These are phyloP conservation scores for Batrachochytrium dendrobatidis DNA, from an alignment of 371 early-diverging fungal genomes.

Conservation along the genomic window DNA sequence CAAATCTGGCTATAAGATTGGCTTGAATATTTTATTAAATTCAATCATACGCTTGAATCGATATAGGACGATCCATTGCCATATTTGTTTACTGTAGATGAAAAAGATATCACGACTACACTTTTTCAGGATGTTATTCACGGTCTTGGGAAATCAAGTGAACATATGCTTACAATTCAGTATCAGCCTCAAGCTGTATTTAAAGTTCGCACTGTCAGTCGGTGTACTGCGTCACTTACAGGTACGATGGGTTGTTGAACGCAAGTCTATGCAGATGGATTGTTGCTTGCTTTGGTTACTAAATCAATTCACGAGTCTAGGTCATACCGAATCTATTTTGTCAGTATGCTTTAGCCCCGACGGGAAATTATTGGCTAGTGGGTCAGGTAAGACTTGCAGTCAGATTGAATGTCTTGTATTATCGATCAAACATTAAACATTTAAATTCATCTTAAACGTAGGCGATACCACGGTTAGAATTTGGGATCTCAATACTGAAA, in stretches of 20 bases:
- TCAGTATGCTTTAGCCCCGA: constrained; percentile 88
- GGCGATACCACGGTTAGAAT: constrained; percentile 92
- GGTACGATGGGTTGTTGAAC: constrained; percentile 31
- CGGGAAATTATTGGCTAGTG: constrained; percentile 83
- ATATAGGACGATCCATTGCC: constrained; percentile 68
- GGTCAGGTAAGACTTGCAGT: too few relatives aligned
- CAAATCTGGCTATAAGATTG: too few relatives aligned
- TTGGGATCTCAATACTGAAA: constrained; percentile 95
- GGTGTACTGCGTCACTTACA: constrained; percentile 77
- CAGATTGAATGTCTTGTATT: too few relatives aligned
- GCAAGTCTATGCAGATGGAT: neutral
- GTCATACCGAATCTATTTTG: constrained; percentile 92
- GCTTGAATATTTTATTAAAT: neutral
- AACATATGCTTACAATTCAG: constrained; percentile 75
- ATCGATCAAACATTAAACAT: too few relatives aligned
- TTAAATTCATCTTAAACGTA: too few relatives aligned
- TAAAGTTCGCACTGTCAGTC: constrained; percentile 82
- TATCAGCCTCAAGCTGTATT: constrained; percentile 94
- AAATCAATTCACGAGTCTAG: too few relatives aligned
- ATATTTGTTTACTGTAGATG: constrained; percentile 84
- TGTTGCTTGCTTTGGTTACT: too few relatives aligned
- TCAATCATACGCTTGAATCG: neutral
- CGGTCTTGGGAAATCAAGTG: constrained; percentile 60
- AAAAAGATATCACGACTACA: constrained; percentile 65
- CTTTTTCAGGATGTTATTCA: constrained; percentile 69